Evolutionary conservation across 495 filamentous ascomycete species (phyloP).

Genomic region (Podospora appendiculata): DNA sequence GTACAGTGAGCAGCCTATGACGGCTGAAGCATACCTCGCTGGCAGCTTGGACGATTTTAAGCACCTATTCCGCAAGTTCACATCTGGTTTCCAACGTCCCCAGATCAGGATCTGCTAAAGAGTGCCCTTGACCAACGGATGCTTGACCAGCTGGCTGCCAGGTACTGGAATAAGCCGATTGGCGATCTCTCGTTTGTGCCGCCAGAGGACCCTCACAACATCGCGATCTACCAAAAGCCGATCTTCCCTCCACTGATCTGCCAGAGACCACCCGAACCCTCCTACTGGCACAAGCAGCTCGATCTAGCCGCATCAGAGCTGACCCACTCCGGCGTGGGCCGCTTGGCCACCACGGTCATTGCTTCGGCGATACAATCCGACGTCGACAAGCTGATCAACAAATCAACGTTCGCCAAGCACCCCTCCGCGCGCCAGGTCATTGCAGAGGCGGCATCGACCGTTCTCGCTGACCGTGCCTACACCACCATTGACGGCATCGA

Average conservation of each 20-base stretch:
- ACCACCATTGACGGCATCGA: slow-evolving; percentile 98
- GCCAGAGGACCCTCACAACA: slow-evolving; percentile 55
- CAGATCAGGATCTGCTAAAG: slow-evolving; percentile 89
- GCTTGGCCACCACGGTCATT: slow-evolving; percentile 85
- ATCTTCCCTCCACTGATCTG: slow-evolving; percentile 65
- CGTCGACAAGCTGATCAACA: slow-evolving; percentile 66
- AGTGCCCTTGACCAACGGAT: slow-evolving; percentile 89
- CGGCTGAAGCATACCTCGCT: slow-evolving; percentile 91
- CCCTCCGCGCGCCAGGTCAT: slow-evolving; percentile 89
- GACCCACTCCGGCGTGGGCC: slow-evolving; percentile 88
- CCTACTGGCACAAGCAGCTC: slow-evolving; percentile 89
- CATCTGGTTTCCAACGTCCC: slow-evolving; percentile 79
- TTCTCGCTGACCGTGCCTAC: slow-evolving; percentile 90
- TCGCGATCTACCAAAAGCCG: slow-evolving; percentile 52
- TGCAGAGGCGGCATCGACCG: slow-evolving; percentile 75
- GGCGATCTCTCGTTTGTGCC: slow-evolving; percentile 57
- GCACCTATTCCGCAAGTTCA: slow-evolving; percentile 91
- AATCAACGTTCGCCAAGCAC: slow-evolving; percentile 79
- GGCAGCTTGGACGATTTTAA: slow-evolving; percentile 95
- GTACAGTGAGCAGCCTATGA: slow-evolving; percentile 93
- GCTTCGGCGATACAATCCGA: slow-evolving; percentile 80
- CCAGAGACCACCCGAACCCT: slow-evolving; percentile 73
- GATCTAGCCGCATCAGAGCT: slow-evolving; percentile 85
- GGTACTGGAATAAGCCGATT: slow-evolving; percentile 98
- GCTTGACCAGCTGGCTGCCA: slow-evolving; percentile 85